Conservation (phyloP, 2,329 filamentous ascomycete species). For the Pleoardoris graminearum region DNA sequence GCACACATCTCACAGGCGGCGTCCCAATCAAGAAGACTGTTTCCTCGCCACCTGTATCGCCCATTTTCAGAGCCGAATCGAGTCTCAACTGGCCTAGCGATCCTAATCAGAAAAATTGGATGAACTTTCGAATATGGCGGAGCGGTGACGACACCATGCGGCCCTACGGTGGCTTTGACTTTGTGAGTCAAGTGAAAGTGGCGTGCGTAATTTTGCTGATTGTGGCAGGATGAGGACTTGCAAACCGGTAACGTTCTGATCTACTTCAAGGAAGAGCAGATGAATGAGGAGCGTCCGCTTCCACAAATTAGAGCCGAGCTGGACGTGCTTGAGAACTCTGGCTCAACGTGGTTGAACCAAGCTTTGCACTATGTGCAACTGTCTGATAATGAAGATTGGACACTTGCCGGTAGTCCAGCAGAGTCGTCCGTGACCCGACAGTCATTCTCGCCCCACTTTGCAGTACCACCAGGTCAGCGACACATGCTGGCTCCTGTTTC, state of each 20-base stretch:
- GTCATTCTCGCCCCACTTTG: constrained; percentile 20
- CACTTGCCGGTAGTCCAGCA: constrained; percentile 26
- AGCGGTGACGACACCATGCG: constrained; percentile 34
- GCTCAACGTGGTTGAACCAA: constrained; percentile 45
- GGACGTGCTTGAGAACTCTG: constrained; percentile 40
- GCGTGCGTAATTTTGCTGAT: constrained; percentile 7
- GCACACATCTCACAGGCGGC: constrained; percentile 20
- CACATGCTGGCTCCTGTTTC: constrained; percentile 33
- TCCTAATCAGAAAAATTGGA: constrained; percentile 36
- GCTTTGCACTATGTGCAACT: constrained; percentile 42
- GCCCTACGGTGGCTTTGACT: constrained; percentile 44
- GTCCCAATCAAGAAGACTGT: constrained; percentile 40
- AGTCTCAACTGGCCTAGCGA: constrained; percentile 21
- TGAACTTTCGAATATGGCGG: constrained; percentile 44
- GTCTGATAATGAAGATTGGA: constrained; percentile 39
- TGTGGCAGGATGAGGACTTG: constrained; percentile 45
- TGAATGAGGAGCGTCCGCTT: constrained; percentile 38
- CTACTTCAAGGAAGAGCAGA: constrained; percentile 47
- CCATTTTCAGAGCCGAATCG: constrained; percentile 31
- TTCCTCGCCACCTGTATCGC: constrained; percentile 17
- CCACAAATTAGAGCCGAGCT: constrained; percentile 43
- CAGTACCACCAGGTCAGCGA: constrained; percentile 18
- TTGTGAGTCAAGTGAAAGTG: constrained; percentile 27
- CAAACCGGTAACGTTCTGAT: constrained; percentile 43
- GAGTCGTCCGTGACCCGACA: constrained; percentile 22